These are phyloP conservation scores for Paraleonurus japonicus DNA, from an alignment of 257 asterid species.

Conservation along the genomic window DNA sequence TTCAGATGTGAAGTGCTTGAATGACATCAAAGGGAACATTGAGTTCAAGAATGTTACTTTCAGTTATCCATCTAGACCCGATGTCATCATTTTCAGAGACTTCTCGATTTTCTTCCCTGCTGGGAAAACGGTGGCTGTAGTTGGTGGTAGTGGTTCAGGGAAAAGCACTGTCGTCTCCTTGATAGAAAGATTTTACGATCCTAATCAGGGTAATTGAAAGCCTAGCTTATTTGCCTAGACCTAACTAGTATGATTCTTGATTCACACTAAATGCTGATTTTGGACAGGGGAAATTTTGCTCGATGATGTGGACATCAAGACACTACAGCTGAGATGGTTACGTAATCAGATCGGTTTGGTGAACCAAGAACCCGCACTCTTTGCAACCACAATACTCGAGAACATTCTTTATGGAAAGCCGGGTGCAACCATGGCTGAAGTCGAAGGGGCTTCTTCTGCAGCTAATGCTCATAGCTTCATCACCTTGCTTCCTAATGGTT, in stretches of 20 bases:
- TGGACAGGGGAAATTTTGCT: conserved; percentile 77
- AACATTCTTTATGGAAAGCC: conserved; percentile 93
- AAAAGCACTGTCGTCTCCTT: conserved; percentile 94
- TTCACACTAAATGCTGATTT: background rate
- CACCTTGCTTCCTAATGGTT: conserved; percentile 89
- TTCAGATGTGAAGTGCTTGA: conserved; percentile 46
- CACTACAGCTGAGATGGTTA: conserved; percentile 84
- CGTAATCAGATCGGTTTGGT: conserved; percentile 94
- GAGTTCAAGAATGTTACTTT: conserved; percentile 88
- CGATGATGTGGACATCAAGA: conserved; percentile 79
- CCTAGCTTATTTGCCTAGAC: background rate
- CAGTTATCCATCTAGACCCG: conserved; percentile 97
- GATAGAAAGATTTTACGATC: conserved; percentile 94
- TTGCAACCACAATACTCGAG: conserved; percentile 95
- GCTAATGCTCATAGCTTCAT: conserved; percentile 95
- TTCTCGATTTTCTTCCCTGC: conserved; percentile 96
- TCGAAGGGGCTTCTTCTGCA: conserved; percentile 90
- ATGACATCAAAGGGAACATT: conserved; percentile 76
- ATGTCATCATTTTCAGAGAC: conserved; percentile 83
- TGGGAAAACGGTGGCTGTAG: conserved; percentile 95
- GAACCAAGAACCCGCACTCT: conserved; percentile 98
- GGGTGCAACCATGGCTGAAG: conserved; percentile 87
- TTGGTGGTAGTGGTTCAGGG: conserved; percentile 99
- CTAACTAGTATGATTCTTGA: background rate
- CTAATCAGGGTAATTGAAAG: conserved; percentile 66